Conservation (phyloP, 2,329 filamentous ascomycete genomes). For the Aureobasidium sp. region DNA sequence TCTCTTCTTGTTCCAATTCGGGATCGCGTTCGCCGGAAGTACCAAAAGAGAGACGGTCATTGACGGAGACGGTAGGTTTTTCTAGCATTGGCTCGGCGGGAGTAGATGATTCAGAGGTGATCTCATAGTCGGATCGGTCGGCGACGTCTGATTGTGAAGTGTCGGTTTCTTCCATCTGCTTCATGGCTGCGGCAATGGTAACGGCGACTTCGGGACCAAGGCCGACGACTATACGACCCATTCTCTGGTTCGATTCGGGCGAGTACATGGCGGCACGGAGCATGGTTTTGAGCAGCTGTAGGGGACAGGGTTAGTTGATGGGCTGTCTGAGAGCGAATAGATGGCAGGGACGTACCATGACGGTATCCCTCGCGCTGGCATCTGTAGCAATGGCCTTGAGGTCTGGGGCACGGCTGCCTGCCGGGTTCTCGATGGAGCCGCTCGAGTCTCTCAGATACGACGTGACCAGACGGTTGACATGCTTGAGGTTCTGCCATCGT, state of each 20-base stretch:
- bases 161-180: conserved; percentile 26
- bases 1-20: conserved; percentile 41
- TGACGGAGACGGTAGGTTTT: not conserved
- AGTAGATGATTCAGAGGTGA: conserved; percentile 15
- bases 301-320: not conserved
- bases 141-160: conserved; percentile 19
- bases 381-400: conserved; percentile 42
- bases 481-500: conserved; percentile 45
- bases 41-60: not conserved
- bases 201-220: conserved; percentile 29
- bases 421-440: conserved; percentile 31
- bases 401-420: conserved; percentile 34
- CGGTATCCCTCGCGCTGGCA: conserved; percentile 28
- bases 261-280: conserved; percentile 40
- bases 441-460: conserved; percentile 40
- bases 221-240: conserved; percentile 33
- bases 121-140: conserved; percentile 21
- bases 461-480: conserved; percentile 40
- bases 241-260: conserved; percentile 39
- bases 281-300: conserved; percentile 38
- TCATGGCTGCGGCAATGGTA: conserved; percentile 32
- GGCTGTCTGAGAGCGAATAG: not conserved
- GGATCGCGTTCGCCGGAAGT: conserved; percentile 30
- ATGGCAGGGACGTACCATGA: conserved; percentile 22
- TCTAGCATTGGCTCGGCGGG: not conserved